Base-by-base conservation (phyloP, 148 eudicot species). In the Limonium bicolor region DNA sequence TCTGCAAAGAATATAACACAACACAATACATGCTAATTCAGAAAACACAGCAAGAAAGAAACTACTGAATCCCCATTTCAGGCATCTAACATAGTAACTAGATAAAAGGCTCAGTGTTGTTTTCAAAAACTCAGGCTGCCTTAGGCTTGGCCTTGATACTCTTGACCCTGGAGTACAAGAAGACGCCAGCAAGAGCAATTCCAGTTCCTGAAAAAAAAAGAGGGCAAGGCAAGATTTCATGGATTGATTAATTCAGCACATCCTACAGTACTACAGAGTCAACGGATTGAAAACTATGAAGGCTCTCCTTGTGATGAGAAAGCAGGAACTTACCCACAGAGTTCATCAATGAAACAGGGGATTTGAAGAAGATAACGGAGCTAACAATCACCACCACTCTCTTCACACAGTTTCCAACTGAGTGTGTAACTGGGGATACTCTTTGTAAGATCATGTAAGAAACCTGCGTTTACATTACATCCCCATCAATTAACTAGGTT, bases 351-450 rank as follows among this genome's bases (percentile, higher is more conserved):
- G 80, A 62, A 58, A 79, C 94, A 5, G 80, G 84, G 51, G 94
- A 64, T 33, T 58, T 69, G 82, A 88, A 88, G 84, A 88, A 80
- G 44, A 83, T 42, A 34, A 88, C 92, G 23, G 97, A 84, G 61
- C 84, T 67, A 41, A 81, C 78, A 20, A 88, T 88, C 50, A 88
- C 92, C 22, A 83, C 94, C 66, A 88, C 97, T 4, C 94, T 80
- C 71, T 88, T 88, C 56, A 80, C 97, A 51, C 94, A 88, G 60
- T 88, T 88, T 26, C 81, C 77, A 26, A 83, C 87, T 6, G 94
- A 83, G 56, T 83, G 94, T 24, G 94, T 78, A 36, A 88, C 94
- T 9, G 97, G 97, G 20, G 97, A 84, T 46, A 88, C 93, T 69
- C 78, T 85, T 60, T 72, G 73, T 68, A 88, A 58, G 51, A 88